Evolutionary conservation across 2,329 filamentous ascomycete species (phyloP).

Genomic region (Orbilia quercus): DNA sequence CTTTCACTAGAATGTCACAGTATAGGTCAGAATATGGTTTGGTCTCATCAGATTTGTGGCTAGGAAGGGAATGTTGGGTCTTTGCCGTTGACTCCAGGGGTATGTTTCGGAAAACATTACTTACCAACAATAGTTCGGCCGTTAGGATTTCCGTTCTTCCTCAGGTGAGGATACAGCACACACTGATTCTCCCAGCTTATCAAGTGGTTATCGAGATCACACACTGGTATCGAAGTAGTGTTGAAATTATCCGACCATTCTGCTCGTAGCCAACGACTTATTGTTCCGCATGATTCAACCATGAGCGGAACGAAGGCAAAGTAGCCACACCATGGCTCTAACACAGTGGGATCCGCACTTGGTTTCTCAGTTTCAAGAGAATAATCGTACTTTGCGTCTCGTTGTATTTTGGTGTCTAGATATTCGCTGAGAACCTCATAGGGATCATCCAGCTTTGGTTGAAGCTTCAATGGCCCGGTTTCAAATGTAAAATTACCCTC

Average conservation of each 20-base stretch:
- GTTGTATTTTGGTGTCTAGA: not conserved
- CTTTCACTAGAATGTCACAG: conserved; percentile 13
- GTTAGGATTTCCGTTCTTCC: conserved; percentile 34
- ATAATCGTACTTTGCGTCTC: conserved; percentile 5
- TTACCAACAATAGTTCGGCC: conserved; percentile 47
- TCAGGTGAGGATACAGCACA: conserved; percentile 14
- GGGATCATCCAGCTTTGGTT: not conserved
- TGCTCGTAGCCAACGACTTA: conserved; percentile 2
- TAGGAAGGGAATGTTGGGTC: not conserved
- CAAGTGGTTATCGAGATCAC: not conserved
- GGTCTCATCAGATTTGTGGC: not conserved
- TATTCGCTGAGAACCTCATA: conserved; percentile 11
- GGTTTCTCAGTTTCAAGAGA: conserved; percentile 6
- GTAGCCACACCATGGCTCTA: conserved; percentile 29
- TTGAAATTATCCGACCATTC: not conserved
- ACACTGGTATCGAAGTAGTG: conserved; percentile 1
- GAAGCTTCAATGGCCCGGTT: not conserved
- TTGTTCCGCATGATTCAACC: conserved; percentile 35
- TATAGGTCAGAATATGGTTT: not conserved
- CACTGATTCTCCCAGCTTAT: conserved; percentile 13
- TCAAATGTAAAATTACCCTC: conserved; percentile 5
- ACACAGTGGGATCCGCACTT: not conserved
- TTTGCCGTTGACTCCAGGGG: conserved; percentile 12
- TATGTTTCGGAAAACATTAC: conserved; percentile 29
- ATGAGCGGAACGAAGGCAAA: conserved; percentile 24